Conservation (phyloP, 2,329 filamentous ascomycete genomes). For the Fusarium tanahbumbuense region DNA sequence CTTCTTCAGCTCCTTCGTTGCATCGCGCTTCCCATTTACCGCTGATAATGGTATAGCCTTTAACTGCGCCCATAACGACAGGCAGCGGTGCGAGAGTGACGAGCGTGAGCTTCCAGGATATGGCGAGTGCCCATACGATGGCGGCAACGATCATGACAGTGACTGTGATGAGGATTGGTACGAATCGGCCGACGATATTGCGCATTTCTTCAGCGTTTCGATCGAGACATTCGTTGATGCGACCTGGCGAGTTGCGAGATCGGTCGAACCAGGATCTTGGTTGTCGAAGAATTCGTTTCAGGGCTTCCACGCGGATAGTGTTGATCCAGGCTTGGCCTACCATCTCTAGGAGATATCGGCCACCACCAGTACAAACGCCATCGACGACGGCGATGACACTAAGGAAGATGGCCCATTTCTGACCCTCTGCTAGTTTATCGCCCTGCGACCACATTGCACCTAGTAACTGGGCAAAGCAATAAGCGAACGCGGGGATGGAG, state of each 20-base stretch:
- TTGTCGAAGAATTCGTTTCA: slow-evolving; percentile 78
- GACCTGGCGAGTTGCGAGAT: slow-evolving; percentile 70
- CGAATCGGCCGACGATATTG: slow-evolving; percentile 82
- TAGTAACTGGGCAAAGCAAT: slow-evolving; percentile 78
- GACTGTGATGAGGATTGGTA: slow-evolving; percentile 75
- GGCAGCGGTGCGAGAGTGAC: slow-evolving; percentile 78
- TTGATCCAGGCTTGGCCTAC: slow-evolving; percentile 83
- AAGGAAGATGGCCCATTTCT: slow-evolving; percentile 77
- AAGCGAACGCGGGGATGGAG: slow-evolving; percentile 80
- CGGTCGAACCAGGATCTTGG: slow-evolving; percentile 82
- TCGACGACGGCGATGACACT: slow-evolving; percentile 75
- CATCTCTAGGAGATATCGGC: slow-evolving; percentile 78
- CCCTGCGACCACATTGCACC: slow-evolving; percentile 71
- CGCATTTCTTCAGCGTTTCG: slow-evolving; percentile 88
- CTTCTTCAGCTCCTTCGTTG: slow-evolving; percentile 70
- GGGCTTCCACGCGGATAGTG: slow-evolving; percentile 72
- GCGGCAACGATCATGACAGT: slow-evolving; percentile 75
- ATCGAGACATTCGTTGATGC: slow-evolving; percentile 79
- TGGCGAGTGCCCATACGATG: slow-evolving; percentile 76
- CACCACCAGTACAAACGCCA: slow-evolving; percentile 71
- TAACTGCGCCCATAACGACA: slow-evolving; percentile 73
- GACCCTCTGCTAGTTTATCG: slow-evolving; percentile 61
- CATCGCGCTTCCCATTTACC: slow-evolving; percentile 77
- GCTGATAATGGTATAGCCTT: slow-evolving; percentile 72
- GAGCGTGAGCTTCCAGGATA: slow-evolving; percentile 84